Evolutionary conservation across 2,329 filamentous ascomycete genomes (phyloP).

Genomic region (Venturia asperata): DNA sequence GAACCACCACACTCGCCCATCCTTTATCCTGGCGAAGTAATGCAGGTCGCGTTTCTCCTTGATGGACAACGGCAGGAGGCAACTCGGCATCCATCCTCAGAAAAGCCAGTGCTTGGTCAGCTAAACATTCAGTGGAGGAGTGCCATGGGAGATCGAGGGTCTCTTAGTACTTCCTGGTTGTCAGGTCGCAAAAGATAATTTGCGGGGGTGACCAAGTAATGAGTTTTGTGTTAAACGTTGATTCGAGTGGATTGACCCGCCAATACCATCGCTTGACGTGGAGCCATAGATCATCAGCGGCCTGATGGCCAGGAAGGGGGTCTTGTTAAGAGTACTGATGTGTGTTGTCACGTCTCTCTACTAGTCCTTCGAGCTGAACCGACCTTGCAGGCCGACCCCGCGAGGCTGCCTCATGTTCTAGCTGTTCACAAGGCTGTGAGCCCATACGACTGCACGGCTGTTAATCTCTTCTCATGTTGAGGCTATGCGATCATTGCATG

Average conservation of each 20-base stretch:
- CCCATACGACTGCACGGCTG: background rate
- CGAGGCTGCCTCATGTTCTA: background rate
- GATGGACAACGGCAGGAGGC: constrained; percentile 42
- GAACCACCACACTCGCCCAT: constrained; percentile 36
- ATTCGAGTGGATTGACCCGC: background rate
- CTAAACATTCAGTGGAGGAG: constrained; percentile 82
- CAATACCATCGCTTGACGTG: too few species aligned
- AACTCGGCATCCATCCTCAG: constrained; percentile 20
- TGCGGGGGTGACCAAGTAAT: background rate
- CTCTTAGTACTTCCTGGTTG: constrained; percentile 78
- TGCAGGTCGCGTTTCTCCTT: constrained; percentile 58
- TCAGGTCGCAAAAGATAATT: constrained; percentile 30
- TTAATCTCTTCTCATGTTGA: background rate
- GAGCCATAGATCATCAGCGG: background rate
- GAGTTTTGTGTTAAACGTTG: background rate
- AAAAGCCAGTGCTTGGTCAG: constrained; percentile 58
- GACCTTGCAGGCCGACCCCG: background rate
- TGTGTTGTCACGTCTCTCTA: background rate
- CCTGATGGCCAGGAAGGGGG: background rate
- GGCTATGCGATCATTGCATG: background rate
- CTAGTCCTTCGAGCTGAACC: background rate
- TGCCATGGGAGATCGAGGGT: constrained; percentile 82
- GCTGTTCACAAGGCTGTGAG: background rate
- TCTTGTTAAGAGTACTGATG: background rate
- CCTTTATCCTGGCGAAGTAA: constrained; percentile 54